Base-by-base conservation (phyloP, 306 rosid genomes). In the Cucumis cinereus region DNA sequence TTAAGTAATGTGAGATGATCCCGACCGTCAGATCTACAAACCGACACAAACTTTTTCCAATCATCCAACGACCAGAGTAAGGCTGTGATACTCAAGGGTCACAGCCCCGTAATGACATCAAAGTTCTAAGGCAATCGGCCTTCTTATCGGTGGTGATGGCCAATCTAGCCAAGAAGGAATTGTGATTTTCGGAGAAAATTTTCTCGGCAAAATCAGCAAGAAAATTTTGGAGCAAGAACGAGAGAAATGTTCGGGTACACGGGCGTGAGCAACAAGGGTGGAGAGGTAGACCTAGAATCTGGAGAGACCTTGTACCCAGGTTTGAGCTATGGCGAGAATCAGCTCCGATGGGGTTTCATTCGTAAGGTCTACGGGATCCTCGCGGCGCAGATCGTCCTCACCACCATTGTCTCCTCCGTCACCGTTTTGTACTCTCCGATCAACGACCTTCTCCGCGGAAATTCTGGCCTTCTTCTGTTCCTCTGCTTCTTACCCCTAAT, bases 331-430 rank as follows among this genome's bases (percentile, higher is more conserved):
- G 91, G 91, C 19, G 98, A 94, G 83, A 93, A 93, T 53, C 92
- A 88, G 84, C 97, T 93, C 79, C 98, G 98, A 79, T 93, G 98
- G 98, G 97, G 97, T 0, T 93, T 93, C 85, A 84, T 93, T 20
- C 98, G 98, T 59, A 93, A 93, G 60, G 98, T 94, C 35, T 94
- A 91, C 61, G 98, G 96, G 2, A 94, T 94, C 82, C 85, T 94
- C 66, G 87, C 96, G 49, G 81, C 89, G 1, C 98, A 93, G 96
- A 81, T 93, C 82, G 60, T 93, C 13, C 88, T 93, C 63, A 93
- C 98, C 79, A 89, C 98, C 76, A 10, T 88, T 52, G 89, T 93
- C 62, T 89, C 98, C 78, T 71, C 88, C 78, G 8, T 88, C 70
- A 91, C 97, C 87, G 93, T 93, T 35, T 86, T 93, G 64, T 89